Base-by-base conservation (phyloP, 495 filamentous ascomycete genomes). In the Penicillium simplicissimum region DNA sequence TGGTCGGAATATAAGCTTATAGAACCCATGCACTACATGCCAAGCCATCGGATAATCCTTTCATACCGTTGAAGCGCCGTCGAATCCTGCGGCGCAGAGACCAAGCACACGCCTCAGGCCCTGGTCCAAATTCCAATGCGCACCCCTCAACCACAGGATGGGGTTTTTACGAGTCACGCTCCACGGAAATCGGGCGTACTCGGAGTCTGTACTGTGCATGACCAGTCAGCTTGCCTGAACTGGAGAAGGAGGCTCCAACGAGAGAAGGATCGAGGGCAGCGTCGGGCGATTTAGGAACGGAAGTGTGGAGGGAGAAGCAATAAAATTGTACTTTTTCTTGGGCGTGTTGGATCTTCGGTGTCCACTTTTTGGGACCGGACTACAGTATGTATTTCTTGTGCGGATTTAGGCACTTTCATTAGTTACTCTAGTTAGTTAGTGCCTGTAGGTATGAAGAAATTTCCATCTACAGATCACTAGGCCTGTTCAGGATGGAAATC, bases 201-300 rank as follows among this genome's bases (percentile, higher is more conserved):
- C 68, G 65, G 68, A 37, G 8, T 31, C 28, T 21, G 34, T 15
- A 35, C 7, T 3, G 9, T 21, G n/a, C 8, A 21, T n/a, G 47
- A 28, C 48, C 65, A 67, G 49, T 64, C 61, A 58, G 35, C 14
- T 34, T 43, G 59, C 49, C 3, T 38, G 47, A 19, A 40, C 55
- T 37, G 56, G 59, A 55, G 34, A 58, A 62, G 59, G 57, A 58
- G 38, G 37, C 54, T 45, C 23, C 40, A 28, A 14, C 17, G 4
- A 10, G 42, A 45, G 19, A 3, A 21, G 42, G 19, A 45, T 4
- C 9, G 56, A 21, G 14, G 13, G 4, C 45, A 36, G 43, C 49
- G 53, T 71, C 68, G 68, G 68, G 68, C 62, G 63, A 55, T 71
- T 68, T 71, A 71, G 68, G 68, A 62, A 38, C 11, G 33, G 17